Percentiles rank a stretch among this genome's conserved stretches.
Conservation (phyloP, 306 rosid species). For the Cucurbita pepo region DNA sequence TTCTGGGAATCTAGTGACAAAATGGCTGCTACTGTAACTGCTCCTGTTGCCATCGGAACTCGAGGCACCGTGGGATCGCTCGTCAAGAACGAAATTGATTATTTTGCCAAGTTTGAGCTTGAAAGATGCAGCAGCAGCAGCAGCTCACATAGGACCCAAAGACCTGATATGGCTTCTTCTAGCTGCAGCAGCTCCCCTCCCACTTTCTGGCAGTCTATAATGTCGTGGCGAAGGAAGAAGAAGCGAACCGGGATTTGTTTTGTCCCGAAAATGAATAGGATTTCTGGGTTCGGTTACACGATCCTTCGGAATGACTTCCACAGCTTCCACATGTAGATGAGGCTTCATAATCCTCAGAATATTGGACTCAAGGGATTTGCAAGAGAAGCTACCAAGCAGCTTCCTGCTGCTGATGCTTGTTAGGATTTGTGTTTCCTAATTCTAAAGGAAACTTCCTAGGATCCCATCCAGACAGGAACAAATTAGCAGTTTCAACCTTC, state of each 20-base stretch:
- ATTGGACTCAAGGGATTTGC: not conserved
- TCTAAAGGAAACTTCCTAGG: not conserved
- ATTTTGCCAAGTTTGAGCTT: constrained; percentile 52
- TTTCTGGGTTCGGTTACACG: constrained; percentile 43
- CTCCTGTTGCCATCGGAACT: constrained; percentile 67
- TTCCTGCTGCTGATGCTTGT: too few species aligned
- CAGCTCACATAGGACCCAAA: constrained; percentile 20
- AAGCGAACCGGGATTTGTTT: constrained; percentile 18
- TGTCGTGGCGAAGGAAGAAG: constrained; percentile 55
- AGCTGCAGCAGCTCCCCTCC: constrained; percentile 18
- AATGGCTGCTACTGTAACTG: constrained; percentile 31
- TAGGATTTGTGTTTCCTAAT: not conserved
- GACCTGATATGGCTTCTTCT: constrained; percentile 18
- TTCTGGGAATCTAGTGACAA: constrained; percentile 16
- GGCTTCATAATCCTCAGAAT: not conserved
- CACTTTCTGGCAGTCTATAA: constrained; percentile 39
- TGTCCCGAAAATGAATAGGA: constrained; percentile 25
- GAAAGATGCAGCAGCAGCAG: constrained; percentile 22
- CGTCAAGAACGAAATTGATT: constrained; percentile 59
- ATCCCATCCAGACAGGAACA: not conserved
- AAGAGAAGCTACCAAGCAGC: not conserved
- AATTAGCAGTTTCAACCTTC: not conserved
- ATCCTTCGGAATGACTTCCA: constrained; percentile 44
- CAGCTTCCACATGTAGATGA: constrained; percentile 19
- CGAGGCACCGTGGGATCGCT: constrained; percentile 74